Base-by-base conservation (phyloP, 2,329 filamentous ascomycete species). In the Daldinia sp. region DNA sequence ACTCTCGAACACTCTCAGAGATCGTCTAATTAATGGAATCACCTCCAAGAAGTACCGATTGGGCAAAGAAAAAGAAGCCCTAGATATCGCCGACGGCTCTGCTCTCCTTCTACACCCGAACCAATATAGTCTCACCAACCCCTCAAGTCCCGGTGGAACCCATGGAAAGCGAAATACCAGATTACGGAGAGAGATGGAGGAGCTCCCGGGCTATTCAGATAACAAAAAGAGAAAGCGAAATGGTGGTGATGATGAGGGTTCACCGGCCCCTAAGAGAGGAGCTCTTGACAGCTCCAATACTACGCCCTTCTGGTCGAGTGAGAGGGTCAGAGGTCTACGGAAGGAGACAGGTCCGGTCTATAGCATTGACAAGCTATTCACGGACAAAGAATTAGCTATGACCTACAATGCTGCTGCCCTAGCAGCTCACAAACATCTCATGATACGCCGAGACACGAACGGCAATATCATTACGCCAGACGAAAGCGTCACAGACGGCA, bases 361-460 rank as follows among this genome's bases (percentile, higher is more conserved):
- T 77, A 90, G 87, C 76, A 87, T 92, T 66, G 89, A 91, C 73
- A 91, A 91, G 81, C 85, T 92, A 41, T 92, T 92, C 57, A 91
- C 89, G 0, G 89, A 92, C 73, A 91, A 90, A 78, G 89, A 92
- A 79, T 83, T 92, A 33, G 84, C 86, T 4, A 85, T 91, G 82
- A 88, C 87, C 30, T 90, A 90, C 77, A 90, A 90, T 67, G 81
- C 83, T 4, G 87, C 89, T 4, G 88, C 89, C 33, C 74, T 90
- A 20, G 88, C 88, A 1, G 85, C 89, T 7, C 87, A 90, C 76
- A 86, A 87, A 68, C 87, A 89, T 74, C 83, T 90, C 63, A 79
- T 89, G 59, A 85, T 87, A 39, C 88, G 89, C 75, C 86, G 85
- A 37, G 82, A 84, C 63, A 78, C 81, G 28, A 85, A 86, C 70